These are phyloP conservation scores for Soucietia sequanensis DNA, from an alignment of 805 yeast species.

Conservation along the genomic window DNA sequence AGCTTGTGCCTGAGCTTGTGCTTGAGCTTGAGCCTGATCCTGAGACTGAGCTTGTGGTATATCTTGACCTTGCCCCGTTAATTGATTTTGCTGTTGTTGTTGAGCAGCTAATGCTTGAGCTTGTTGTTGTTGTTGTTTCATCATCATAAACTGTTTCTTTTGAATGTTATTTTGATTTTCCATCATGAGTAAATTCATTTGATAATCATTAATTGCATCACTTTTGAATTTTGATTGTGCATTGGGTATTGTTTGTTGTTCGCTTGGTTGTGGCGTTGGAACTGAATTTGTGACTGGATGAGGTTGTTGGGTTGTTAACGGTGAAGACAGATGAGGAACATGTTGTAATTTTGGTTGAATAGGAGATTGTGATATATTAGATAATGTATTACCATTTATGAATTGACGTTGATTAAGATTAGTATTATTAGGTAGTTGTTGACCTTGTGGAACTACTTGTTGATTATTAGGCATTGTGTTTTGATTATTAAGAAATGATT, in stretches of 20 bases:
- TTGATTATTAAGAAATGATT: background rate
- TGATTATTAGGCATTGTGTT: background rate
- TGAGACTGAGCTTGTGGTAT: conserved; percentile 9
- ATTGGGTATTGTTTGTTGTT: conserved; percentile 3
- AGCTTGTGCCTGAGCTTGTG: conserved; percentile 5
- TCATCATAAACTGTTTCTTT: conserved; percentile 17
- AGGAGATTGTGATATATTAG: background rate
- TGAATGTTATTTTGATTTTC: conserved; percentile 18
- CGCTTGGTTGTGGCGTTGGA: conserved; percentile 7
- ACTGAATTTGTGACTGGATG: conserved; percentile 12
- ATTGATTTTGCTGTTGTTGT: conserved; percentile 6
- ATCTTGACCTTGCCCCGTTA: no score
- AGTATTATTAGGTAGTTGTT: background rate
- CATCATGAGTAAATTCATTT: conserved; percentile 16
- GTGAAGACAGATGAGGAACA: background rate
- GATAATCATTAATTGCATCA: conserved; percentile 21
- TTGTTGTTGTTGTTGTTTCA: conserved; percentile 14
- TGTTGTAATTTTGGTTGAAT: background rate
- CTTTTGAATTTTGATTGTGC: conserved; percentile 5
- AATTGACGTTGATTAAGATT: no score
- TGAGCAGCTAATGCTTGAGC: conserved; percentile 9
- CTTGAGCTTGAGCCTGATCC: conserved; percentile 11
- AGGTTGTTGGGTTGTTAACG: background rate
- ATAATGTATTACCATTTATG: background rate
- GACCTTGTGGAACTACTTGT: background rate